Conservation (phyloP, 108 stramenopile genomes). For the Nitzschia palea region DNA sequence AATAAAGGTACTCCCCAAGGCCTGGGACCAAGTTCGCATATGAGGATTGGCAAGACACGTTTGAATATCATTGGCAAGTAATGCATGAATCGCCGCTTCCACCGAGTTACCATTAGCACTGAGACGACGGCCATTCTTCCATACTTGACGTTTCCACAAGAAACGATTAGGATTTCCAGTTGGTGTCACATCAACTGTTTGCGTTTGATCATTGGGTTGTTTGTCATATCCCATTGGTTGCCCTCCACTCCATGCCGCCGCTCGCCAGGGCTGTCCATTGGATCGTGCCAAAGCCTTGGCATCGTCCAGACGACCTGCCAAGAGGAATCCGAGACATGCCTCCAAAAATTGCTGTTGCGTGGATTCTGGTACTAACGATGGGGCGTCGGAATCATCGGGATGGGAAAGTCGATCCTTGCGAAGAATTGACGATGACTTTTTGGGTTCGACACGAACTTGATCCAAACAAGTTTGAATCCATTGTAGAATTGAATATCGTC, state of each 20-base stretch:
- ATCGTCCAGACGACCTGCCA: constrained; percentile 54
- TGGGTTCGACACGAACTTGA: constrained; percentile 17
- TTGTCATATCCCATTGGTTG: constrained; percentile 37
- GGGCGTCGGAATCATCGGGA: constrained; percentile 6
- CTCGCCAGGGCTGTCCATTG: constrained; percentile 69
- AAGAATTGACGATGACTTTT: background rate
- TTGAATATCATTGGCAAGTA: constrained; percentile 59
- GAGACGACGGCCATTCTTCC: constrained; percentile 45
- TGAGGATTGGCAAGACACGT: constrained; percentile 55
- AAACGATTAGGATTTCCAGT: constrained; percentile 66
- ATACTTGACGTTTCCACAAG: constrained; percentile 69
- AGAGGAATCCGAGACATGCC: constrained; percentile 48
- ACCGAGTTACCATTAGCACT: background rate
- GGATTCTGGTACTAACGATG: constrained; percentile 21
- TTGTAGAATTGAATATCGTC: constrained; percentile 45
- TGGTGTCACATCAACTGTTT: background rate
- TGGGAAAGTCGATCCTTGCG: background rate
- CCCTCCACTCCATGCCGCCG: constrained; percentile 64
- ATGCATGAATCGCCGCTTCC: constrained; percentile 66
- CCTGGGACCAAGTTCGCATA: constrained; percentile 59
- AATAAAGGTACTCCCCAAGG: constrained; percentile 46
- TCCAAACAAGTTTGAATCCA: constrained; percentile 68
- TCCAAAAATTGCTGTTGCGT: constrained; percentile 44
- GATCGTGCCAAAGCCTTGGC: constrained; percentile 49
- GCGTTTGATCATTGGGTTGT: background rate